Base-by-base conservation (phyloP, 371 early-diverging fungal species). In the Haplosporangium sp. region DNA sequence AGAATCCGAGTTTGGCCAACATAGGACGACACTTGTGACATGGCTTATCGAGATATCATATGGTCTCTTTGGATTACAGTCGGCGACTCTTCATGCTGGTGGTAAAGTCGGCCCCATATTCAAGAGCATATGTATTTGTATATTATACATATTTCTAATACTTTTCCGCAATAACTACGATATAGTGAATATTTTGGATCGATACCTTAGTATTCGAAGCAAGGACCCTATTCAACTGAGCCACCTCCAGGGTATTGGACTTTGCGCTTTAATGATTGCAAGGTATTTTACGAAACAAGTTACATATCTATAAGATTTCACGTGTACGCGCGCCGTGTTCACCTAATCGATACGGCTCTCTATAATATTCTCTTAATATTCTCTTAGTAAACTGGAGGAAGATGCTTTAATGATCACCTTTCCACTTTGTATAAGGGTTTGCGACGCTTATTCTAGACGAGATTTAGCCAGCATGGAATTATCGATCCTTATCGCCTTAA, bases 221-320 rank as follows among this genome's bases (percentile, higher is more conserved):
- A 34, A 47, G 2, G 65, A 64, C 5, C 37, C 52, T 2, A 39
- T 65, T 5, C 61, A 52, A 20, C 17, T 62, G 4, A 56, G 58
- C 3, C 47, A 61, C 34, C 63, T 70, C 1, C 74, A 74, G 35
- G 69, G 69, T 34, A 37, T 69, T 11, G 73, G 79, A 11, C 37
- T 78, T 39, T 69, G 74, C 47, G 44, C 79, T n/a, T 20, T 70
- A 3, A 73, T 78, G 70, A 78, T 78, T 40, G 79, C 79, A 34
- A 67, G 67, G 79, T 78, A 70, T 35, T 63, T 27, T 27, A 27
- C 27, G 27, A 27, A 27, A 27, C 27, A 27, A 27, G 27, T 27
- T 27, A 27, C 27, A 27, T 27, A 27, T 27, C 27, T 27, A 27
- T 27, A 27, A 27, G 27, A 37, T 40, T 9, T n/a, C 27, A 42